Evolutionary conservation across 2,329 filamentous ascomycete species (phyloP).

Genomic region (Ceratocystis smalleyi): DNA sequence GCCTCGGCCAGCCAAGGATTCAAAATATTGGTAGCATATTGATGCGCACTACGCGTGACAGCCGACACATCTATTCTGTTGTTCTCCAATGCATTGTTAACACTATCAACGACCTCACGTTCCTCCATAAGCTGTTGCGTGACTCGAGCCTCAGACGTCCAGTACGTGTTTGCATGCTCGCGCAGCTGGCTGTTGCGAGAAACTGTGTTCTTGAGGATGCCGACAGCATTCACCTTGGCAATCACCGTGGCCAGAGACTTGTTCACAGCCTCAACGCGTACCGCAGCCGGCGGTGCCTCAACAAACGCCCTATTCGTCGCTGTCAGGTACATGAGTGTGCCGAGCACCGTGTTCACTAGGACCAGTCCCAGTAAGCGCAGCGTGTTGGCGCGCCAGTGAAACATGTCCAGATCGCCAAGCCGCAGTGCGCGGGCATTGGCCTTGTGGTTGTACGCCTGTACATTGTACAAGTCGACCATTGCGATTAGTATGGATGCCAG

Average conservation of each 20-base stretch:
- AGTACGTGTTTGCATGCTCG: conserved; percentile 53
- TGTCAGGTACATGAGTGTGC: conserved; percentile 54
- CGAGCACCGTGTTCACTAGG: conserved; percentile 46
- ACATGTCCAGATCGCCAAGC: conserved; percentile 49
- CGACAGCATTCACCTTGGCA: conserved; percentile 55
- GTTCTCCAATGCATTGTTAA: conserved; percentile 50
- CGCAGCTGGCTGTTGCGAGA: conserved; percentile 58
- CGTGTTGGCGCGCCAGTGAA: conserved; percentile 53
- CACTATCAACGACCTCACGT: conserved; percentile 53
- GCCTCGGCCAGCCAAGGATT: conserved; percentile 17
- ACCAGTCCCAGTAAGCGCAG: conserved; percentile 50
- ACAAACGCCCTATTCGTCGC: conserved; percentile 68
- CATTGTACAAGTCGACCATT: conserved; percentile 48
- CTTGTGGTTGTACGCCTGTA: conserved; percentile 49
- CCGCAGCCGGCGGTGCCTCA: conserved; percentile 41
- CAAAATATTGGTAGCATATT: conserved; percentile 35
- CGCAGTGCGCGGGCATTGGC: conserved; percentile 47
- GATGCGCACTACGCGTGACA: conserved; percentile 48
- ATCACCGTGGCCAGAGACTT: conserved; percentile 42
- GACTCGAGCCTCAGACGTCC: conserved; percentile 58
- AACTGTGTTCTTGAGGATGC: conserved; percentile 65
- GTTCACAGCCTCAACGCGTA: conserved; percentile 48
- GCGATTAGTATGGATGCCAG: conserved; percentile 44
- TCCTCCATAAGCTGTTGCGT: conserved; percentile 68
- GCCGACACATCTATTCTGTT: conserved; percentile 43